Conservation (phyloP, 2,329 filamentous ascomycete genomes). For the Venturiaceae sp. region DNA sequence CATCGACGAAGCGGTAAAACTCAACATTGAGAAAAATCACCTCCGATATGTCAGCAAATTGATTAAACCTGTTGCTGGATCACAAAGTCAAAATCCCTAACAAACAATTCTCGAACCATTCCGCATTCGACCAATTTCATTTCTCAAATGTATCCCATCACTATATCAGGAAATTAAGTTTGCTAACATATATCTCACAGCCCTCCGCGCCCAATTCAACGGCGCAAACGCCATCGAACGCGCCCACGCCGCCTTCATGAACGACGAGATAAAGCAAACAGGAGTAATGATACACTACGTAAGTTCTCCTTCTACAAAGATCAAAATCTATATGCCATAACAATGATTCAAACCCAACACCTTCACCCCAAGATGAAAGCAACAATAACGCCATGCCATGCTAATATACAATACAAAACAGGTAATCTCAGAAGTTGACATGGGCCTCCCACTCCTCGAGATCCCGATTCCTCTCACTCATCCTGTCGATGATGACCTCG, state of each 20-base stretch:
- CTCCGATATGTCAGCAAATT: too few species aligned
- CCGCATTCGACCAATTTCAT: too few species aligned
- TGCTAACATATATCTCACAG: too few species aligned
- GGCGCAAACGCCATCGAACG: constrained; percentile 69
- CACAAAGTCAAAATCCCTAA: too few species aligned
- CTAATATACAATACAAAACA: not conserved
- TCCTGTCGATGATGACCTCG: constrained; percentile 51
- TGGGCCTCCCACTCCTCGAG: constrained; percentile 63
- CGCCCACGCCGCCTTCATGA: constrained; percentile 64
- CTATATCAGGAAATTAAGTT: too few species aligned
- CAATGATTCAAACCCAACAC: not conserved
- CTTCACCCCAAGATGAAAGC: not conserved
- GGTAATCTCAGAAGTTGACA: constrained; percentile 58
- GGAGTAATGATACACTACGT: constrained; percentile 90
- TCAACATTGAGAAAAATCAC: too few species aligned
- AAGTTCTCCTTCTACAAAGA: not conserved
- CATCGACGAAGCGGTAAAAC: too few species aligned
- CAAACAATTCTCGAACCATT: too few species aligned
- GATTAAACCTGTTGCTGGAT: too few species aligned
- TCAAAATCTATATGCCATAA: not conserved
- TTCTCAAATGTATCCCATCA: too few species aligned
- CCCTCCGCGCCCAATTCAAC: constrained; percentile 64
- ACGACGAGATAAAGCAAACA: constrained; percentile 55
- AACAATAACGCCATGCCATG: too few species aligned
- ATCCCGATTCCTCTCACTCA: constrained; percentile 56